These are phyloP conservation scores for Aristolochia fimbriata DNA, from an alignment of 164 flowering plant species.

Conservation along the genomic window DNA sequence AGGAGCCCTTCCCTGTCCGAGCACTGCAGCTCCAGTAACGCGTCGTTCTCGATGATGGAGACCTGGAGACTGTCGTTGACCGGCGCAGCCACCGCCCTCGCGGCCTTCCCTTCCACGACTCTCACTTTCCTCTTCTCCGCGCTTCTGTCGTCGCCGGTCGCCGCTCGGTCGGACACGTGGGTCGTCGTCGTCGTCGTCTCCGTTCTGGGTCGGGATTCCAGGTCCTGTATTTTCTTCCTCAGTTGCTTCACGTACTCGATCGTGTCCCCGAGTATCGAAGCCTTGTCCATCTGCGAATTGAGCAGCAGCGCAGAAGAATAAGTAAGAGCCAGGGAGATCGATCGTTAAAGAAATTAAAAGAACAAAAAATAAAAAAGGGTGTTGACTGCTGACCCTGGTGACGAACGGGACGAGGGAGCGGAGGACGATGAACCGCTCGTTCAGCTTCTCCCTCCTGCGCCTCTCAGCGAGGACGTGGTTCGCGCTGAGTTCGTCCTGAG, in stretches of 20 bases:
- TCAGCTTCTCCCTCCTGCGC: conserved; percentile 16
- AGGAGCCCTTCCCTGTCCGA: conserved; percentile 58
- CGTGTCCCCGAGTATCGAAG: conserved; percentile 89
- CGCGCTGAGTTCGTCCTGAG: conserved; percentile 25
- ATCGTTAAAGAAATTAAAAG: not conserved
- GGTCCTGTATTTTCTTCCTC: conserved; percentile 56
- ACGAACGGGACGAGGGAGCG: conserved; percentile 16
- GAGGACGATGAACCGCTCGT: conserved; percentile 14
- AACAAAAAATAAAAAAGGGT: too few species aligned
- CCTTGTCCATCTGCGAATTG: conserved; percentile 71
- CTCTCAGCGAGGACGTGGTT: conserved; percentile 13
- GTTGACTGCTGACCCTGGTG: conserved; percentile 12
- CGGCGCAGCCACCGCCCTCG: conserved; percentile 21
- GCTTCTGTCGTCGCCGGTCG: too few species aligned
- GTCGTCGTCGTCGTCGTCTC: too few species aligned
- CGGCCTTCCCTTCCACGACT: conserved; percentile 38
- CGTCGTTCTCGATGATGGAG: conserved; percentile 87
- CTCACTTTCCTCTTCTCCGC: conserved; percentile 44
- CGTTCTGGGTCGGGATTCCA: conserved; percentile 35
- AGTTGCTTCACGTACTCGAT: conserved; percentile 93
- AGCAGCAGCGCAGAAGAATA: too few species aligned
- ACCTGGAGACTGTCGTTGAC: conserved; percentile 43
- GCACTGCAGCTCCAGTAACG: conserved; percentile 73
- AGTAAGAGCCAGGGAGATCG: too few species aligned
- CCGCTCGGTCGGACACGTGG: too few species aligned